Conservation (phyloP, 305 asterid genomes). For the Solanum hybrid region DNA sequence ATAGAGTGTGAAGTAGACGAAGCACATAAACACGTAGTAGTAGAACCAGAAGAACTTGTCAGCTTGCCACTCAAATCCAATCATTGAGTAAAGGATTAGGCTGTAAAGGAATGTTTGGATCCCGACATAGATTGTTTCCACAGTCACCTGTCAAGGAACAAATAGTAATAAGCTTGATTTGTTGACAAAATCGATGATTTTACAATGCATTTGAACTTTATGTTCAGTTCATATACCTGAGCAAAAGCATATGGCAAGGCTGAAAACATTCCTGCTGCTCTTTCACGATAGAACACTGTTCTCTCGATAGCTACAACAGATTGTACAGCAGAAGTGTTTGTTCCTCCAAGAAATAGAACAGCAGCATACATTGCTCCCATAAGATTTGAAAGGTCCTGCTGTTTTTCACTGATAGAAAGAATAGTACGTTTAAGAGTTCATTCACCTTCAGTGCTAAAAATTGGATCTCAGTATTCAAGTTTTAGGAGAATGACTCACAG, state of each 20-base stretch:
- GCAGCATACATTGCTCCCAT: slow-evolving; percentile 48
- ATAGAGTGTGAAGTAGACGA: slow-evolving; percentile 41
- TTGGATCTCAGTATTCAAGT: background rate
- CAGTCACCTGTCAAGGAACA: slow-evolving; percentile 24
- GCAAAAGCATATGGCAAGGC: slow-evolving; percentile 46
- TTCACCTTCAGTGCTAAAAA: background rate
- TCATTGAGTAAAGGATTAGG: slow-evolving; percentile 42
- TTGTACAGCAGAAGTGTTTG: slow-evolving; percentile 40
- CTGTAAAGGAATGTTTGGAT: slow-evolving; percentile 41
- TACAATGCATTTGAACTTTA: background rate
- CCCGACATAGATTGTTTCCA: slow-evolving; percentile 33
- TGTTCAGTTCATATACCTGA: slow-evolving; percentile 19
- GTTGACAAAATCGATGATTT: background rate
- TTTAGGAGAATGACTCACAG: slow-evolving; percentile 20
- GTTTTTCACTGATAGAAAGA: slow-evolving; percentile 21
- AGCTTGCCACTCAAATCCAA: slow-evolving; percentile 38
- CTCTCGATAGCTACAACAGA: slow-evolving; percentile 45
- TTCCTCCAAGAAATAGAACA: slow-evolving; percentile 47
- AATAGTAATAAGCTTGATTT: background rate
- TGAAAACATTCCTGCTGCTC: slow-evolving; percentile 44
- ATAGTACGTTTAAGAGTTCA: background rate
- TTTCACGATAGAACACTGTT: slow-evolving; percentile 45
- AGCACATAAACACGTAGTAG: slow-evolving; percentile 43
- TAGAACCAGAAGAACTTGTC: slow-evolving; percentile 44
- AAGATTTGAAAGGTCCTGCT: slow-evolving; percentile 38